These are phyloP conservation scores for Scenedesmus sp. DNA, from an alignment of 163 green algal genomes.

Conservation along the genomic window DNA sequence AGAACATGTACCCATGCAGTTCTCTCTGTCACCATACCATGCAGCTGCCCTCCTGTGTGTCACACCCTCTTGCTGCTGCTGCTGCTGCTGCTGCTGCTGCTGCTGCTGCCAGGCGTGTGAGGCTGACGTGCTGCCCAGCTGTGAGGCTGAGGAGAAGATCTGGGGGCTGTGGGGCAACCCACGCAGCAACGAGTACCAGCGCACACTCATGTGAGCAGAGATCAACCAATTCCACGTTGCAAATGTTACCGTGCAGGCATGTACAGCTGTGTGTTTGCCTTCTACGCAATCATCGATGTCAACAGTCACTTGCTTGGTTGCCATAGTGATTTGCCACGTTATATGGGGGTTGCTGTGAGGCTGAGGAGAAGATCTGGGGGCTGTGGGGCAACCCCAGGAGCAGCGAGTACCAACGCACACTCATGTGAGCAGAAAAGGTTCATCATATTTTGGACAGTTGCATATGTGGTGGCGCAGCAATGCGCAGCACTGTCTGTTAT, in stretches of 20 bases:
- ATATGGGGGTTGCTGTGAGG: background rate
- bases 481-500: too few relatives aligned
- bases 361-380: constrained; percentile 13
- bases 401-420: background rate
- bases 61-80: background rate
- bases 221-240: too few relatives aligned
- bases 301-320: too few relatives aligned
- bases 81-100: background rate
- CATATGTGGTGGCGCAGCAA: too few relatives aligned
- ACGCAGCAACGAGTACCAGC: background rate
- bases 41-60: too few relatives aligned
- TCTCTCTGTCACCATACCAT: too few relatives aligned
- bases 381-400: background rate
- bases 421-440: background rate
- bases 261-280: too few relatives aligned
- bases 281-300: too few relatives aligned
- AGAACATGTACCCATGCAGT: too few relatives aligned
- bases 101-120: constrained; percentile 6
- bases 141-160: background rate
- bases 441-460: too few relatives aligned
- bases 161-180: constrained; percentile 6
- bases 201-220: constrained; percentile 7
- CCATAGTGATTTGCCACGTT: too few relatives aligned
- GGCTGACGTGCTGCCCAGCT: background rate
- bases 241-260: too few relatives aligned